Conservation (phyloP, 1,284 basidiomycete genomes). For the Peniophora sp. region DNA sequence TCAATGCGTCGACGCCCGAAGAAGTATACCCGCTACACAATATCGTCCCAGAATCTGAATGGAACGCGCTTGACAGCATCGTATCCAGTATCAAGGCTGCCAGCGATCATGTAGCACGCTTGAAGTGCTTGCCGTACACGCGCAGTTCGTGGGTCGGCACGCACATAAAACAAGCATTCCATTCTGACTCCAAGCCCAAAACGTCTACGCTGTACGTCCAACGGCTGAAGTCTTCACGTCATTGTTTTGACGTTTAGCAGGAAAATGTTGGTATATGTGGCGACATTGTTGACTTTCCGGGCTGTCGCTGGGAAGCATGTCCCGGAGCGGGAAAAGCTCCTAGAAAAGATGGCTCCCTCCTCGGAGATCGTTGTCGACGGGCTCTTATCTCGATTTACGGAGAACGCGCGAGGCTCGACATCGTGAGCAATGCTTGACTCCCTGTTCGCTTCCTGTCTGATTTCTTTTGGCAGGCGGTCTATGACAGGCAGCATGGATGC, state of each 20-base stretch:
- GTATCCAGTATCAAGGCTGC: conserved; percentile 46
- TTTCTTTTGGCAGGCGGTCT: conserved; percentile 35
- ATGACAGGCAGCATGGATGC: conserved; percentile 67
- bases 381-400: conserved; percentile 75
- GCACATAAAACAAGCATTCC: too few species aligned
- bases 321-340: conserved; percentile 42
- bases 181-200: conserved; percentile 30
- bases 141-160: conserved; percentile 61
- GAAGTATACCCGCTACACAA: conserved; percentile 73
- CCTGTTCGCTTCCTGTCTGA: background rate
- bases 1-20: conserved; percentile 53
- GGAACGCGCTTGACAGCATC: conserved; percentile 48
- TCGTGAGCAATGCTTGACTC: conserved; percentile 35
- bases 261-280: conserved; percentile 73
- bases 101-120: conserved; percentile 38
- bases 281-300: conserved; percentile 67
- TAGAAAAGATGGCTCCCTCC: conserved; percentile 48
- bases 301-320: conserved; percentile 21
- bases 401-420: conserved; percentile 53
- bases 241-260: conserved; percentile 34
- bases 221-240: background rate
- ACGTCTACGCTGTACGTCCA: conserved; percentile 16
- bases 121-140: conserved; percentile 50
- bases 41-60: conserved; percentile 73
- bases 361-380: conserved; percentile 67